phyloP scores from a whole-genome alignment of 1,284 basidiomycete genomes.

The Coriolopsis trogii region DNA sequence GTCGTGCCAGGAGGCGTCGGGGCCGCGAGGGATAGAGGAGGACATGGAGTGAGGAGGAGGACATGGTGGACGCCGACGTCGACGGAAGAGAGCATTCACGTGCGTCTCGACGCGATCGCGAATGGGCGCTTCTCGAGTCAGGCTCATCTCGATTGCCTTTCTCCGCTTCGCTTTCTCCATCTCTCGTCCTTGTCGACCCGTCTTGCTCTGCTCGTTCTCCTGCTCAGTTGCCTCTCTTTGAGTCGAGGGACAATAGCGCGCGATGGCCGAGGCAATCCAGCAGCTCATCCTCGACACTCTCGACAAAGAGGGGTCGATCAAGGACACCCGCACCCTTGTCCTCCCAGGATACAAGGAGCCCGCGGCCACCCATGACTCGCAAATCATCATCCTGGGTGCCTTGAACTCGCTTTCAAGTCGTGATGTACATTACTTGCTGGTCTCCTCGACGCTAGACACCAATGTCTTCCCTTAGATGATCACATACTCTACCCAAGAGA shows the following conservation, averaged over 20 bases:
- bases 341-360: slow-evolving; percentile 65
- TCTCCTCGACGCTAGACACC: background rate
- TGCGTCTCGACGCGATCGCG: slow-evolving; percentile 15
- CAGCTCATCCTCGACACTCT: slow-evolving; percentile 78
- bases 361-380: slow-evolving; percentile 71
- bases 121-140: slow-evolving; percentile 23
- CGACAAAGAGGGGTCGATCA: slow-evolving; percentile 58
- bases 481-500: slow-evolving; percentile 79
- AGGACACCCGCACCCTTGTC: slow-evolving; percentile 75
- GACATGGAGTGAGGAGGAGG: slow-evolving; percentile 22
- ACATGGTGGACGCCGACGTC: slow-evolving; percentile 17
- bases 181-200: slow-evolving; percentile 5
- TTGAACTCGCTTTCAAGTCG: slow-evolving; percentile 87
- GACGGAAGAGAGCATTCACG: slow-evolving; percentile 18
- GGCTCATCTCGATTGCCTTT: slow-evolving; percentile 25
- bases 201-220: background rate
- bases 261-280: slow-evolving; percentile 79
- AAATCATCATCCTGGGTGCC: slow-evolving; percentile 83
- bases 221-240: background rate
- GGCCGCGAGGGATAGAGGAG: slow-evolving; percentile 20
- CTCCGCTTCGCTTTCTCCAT: background rate
- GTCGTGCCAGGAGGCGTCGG: slow-evolving; percentile 50
- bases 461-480: slow-evolving; percentile 70
- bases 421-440: slow-evolving; percentile 60
- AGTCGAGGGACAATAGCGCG: background rate